phyloP scores from a whole-genome alignment of 1,284 basidiomycete genomes.

The Ganoderma boninense region DNA sequence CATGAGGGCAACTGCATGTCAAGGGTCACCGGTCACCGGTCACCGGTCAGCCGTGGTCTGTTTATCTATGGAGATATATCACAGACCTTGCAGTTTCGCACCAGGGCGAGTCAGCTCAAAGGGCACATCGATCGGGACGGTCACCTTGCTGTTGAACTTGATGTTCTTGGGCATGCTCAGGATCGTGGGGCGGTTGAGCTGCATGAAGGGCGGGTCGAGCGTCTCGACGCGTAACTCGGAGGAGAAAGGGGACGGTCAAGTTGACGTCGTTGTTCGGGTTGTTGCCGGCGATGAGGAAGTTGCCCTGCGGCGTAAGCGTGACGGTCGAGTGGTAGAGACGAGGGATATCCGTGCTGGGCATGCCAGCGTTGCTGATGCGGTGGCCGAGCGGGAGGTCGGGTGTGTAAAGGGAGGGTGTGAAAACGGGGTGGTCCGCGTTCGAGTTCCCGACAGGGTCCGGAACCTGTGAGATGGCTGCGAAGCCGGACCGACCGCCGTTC shows the following conservation, averaged over 20 bases:
- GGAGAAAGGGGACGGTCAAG: slow-evolving; percentile 62
- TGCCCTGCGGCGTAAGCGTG: slow-evolving; percentile 80
- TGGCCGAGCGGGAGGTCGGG: slow-evolving; percentile 61
- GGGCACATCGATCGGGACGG: slow-evolving; percentile 47
- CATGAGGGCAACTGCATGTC: slow-evolving; percentile 53
- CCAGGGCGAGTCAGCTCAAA: slow-evolving; percentile 33
- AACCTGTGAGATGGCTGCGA: slow-evolving; percentile 64
- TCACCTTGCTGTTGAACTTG: slow-evolving; percentile 49
- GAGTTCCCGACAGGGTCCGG: slow-evolving; percentile 57
- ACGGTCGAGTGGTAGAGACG: slow-evolving; percentile 86
- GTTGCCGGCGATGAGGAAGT: slow-evolving; percentile 71
- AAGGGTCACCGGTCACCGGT: not conserved
- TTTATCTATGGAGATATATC: not conserved
- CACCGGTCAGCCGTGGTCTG: not conserved
- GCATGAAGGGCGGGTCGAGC: slow-evolving; percentile 73
- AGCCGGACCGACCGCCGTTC: slow-evolving; percentile 71
- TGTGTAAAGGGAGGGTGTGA: slow-evolving; percentile 70
- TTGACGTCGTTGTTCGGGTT: slow-evolving; percentile 84
- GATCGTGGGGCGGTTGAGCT: slow-evolving; percentile 46
- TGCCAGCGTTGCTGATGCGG: slow-evolving; percentile 69
- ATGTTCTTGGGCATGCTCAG: slow-evolving; percentile 48
- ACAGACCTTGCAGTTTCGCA: slow-evolving; percentile 46
- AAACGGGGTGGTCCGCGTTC: slow-evolving; percentile 63
- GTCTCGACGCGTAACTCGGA: slow-evolving; percentile 86
- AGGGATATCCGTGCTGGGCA: slow-evolving; percentile 64